Conservation (phyloP, 2,329 filamentous ascomycete species). For the Xylariaceae sp. region DNA sequence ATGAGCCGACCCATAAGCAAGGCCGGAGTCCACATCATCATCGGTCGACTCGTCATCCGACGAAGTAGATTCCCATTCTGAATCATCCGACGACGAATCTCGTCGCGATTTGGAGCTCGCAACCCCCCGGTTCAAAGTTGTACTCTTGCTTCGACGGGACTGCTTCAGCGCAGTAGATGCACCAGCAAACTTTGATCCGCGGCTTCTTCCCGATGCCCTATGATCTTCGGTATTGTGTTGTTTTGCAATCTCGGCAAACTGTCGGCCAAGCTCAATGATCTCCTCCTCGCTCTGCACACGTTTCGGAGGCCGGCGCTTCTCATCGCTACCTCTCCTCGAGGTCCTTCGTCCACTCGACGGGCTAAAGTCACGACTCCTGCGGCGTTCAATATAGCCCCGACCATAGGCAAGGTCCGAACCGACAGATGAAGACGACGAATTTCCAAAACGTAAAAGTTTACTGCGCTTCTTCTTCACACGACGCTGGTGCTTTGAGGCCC, state of each 20-base stretch:
- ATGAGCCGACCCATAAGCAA: slow-evolving; percentile 39
- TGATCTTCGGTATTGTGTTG: slow-evolving; percentile 47
- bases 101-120: slow-evolving; percentile 38
- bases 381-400: slow-evolving; percentile 47
- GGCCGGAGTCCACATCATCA: slow-evolving; percentile 36
- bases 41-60: slow-evolving; percentile 43
- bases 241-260: slow-evolving; percentile 48
- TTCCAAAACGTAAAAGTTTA: slow-evolving; percentile 50
- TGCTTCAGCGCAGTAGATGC: slow-evolving; percentile 39
- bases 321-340: slow-evolving; percentile 17
- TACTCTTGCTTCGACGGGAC: slow-evolving; percentile 37
- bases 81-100: slow-evolving; percentile 39
- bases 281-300: slow-evolving; percentile 49
- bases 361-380: slow-evolving; percentile 32
- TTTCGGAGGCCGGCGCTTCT: slow-evolving; percentile 23
- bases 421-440: slow-evolving; percentile 62
- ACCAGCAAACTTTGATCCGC: slow-evolving; percentile 36
- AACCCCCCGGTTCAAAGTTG: slow-evolving; percentile 34
- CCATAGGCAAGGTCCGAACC: slow-evolving; percentile 66
- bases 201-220: slow-evolving; percentile 36
- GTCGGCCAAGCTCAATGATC: slow-evolving; percentile 50
- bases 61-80: slow-evolving; percentile 52
- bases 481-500: slow-evolving; percentile 43
- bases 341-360: slow-evolving; percentile 21
- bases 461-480: slow-evolving; percentile 44